Base-by-base conservation (phyloP, 2,329 filamentous ascomycete species). In the Xylariaceae sp. region DNA sequence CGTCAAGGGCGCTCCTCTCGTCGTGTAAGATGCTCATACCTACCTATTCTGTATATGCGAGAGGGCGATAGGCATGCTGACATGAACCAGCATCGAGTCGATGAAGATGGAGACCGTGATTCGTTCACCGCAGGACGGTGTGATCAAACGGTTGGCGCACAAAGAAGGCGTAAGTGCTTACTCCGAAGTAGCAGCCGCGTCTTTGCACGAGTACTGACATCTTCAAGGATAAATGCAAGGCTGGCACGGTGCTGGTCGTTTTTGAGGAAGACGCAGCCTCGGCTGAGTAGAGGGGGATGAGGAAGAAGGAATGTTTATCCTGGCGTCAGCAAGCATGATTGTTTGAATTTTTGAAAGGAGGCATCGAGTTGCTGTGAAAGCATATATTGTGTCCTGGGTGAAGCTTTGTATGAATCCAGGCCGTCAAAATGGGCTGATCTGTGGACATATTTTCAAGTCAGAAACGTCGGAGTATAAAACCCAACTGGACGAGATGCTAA, bases 71-170 rank as follows among this genome's bases (percentile, higher is more conserved):
- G 14, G n/a, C 31, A n/a, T n/a, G 19, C 45, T 56, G 32, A 56
- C 31, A 15, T 28, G 3, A 5, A 28, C 14, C 31, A 81, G 77
- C 1, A 88, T 89, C 54, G 85, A 89, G 64, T 88, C 84, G 42
- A 89, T 89, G 85, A 89, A 89, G 70, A 89, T 89, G 85, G 85
- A 89, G 60, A 89, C 85, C 2, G 81, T 88, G 1, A 88, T 89
- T 51, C 74, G 85, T 44, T 86, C 83, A 36, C 85, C 85, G 6
- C 82, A 86, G 47, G 74, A 78, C 42, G 85, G 85, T 5, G 68
- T 79, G 1, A 74, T 89, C 45, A 81, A 84, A 59, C 83, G 78
- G 58, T 64, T 89, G 40, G 82, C 83, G 27, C 84, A 88, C 57
- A 78, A 81, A 55, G 76, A 82, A 66, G 85, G 85, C 43, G 82